Evolutionary conservation across 2,329 filamentous ascomycete genomes (phyloP), one percentile per base, ranked within the genome.

Genomic region (Graphilbum ipis-grandicollis): DNA sequence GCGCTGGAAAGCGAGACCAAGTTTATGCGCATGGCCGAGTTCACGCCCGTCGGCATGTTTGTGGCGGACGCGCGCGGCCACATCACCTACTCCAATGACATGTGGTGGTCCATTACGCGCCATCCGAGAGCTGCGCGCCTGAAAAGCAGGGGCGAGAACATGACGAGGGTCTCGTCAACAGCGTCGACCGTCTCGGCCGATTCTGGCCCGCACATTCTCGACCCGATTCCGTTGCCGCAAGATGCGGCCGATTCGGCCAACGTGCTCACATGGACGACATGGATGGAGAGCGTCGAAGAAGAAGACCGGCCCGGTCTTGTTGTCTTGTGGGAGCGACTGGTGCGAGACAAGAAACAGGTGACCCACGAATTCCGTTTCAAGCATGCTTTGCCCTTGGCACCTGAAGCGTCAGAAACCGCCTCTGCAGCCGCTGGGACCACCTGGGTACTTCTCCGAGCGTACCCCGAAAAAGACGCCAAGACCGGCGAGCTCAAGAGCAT

Each of bases 21-120:
- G 40, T 90, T 90, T 50, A 83, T 79, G 1, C 67, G 80, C 32
- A 85, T 90, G 79, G 80, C 82, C 3, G 81, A 86, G 49, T 82
- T 84, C 44, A 79, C 80, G 0, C 82, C 82, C 0, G 81, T 86
- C 1, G 83, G 82, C 21, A 78, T 92, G 58, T 88, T 88, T 52
- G 86, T 90, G 45, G 79, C 80, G n/a, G 70, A 84, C 48, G 65
- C 70, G 1, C 54, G 63, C 30, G 82, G 83, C 4, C 60, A 67
- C 19, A 80, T 90, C 46, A 80, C 69, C 9, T 90, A 83, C 50
- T 81, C 76, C 51, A 92, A 92, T 50, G 79, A 86, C 43, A 81
- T 79, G 50, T 90, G 71, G 70, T 75, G 66, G 67, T 64, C 72
- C 44, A 80, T 85, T 25, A 78, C 78, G 0, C 63, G 76, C 25